These are phyloP conservation scores for Pneumocystis jirovecii DNA, from an alignment of 1,139 yeast genomes.

Conservation along the genomic window DNA sequence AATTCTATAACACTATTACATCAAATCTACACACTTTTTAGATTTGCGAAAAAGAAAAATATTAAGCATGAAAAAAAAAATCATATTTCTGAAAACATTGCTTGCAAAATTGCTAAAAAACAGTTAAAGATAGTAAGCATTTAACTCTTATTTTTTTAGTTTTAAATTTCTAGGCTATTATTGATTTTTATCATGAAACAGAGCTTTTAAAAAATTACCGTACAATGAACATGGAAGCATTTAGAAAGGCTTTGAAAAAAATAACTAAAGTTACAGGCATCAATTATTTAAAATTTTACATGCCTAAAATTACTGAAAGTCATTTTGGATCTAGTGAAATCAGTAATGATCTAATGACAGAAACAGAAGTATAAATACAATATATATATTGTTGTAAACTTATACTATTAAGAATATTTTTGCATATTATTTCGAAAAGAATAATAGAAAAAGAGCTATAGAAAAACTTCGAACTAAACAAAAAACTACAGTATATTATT, in stretches of 20 bases:
- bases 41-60: slow-evolving; percentile 1
- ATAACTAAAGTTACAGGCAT: slow-evolving; percentile 60
- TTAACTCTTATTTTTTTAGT: neutral
- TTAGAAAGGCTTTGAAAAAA: slow-evolving; percentile 76
- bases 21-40: slow-evolving; percentile 1
- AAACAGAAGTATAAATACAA: slow-evolving; percentile 33
- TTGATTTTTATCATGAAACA: neutral
- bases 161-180: neutral
- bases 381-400: neutral
- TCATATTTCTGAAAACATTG: slow-evolving; percentile 47
- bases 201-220: neutral
- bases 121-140: neutral
- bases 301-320: slow-evolving; percentile 41
- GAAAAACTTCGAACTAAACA: slow-evolving; percentile 1
- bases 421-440: slow-evolving; percentile 45
- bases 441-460: slow-evolving; percentile 1
- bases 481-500: neutral
- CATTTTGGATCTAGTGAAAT: slow-evolving; percentile 53
- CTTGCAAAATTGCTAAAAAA: neutral
- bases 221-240: slow-evolving; percentile 66
- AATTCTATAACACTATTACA: neutral
- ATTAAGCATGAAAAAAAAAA: slow-evolving; percentile 1
- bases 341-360: slow-evolving; percentile 43
- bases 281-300: slow-evolving; percentile 36
- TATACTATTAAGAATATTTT: slow-evolving; percentile 32